A percentile compares a stretch with the other conserved stretches of the same genome.
phyloP scores from a whole-genome alignment of 2,329 filamentous ascomycete species.

The Aaosphaeria arxii region DNA sequence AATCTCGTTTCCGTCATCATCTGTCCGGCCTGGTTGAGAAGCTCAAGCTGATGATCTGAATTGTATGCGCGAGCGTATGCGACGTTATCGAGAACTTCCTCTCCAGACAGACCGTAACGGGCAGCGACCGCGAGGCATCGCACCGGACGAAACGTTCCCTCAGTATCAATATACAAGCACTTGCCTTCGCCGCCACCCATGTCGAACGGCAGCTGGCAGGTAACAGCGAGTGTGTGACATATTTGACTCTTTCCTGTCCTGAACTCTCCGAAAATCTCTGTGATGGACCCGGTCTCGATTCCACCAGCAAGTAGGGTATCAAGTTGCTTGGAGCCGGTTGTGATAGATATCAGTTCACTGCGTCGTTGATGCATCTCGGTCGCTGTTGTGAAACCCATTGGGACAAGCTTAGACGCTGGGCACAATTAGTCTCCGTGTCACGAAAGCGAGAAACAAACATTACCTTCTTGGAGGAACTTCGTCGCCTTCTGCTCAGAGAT shows the following conservation, averaged over 20 bases:
- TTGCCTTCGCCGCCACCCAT: conserved; percentile 99
- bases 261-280: conserved; percentile 97
- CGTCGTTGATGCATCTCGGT: conserved; percentile 98
- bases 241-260: conserved; percentile 98
- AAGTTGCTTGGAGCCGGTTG: conserved; percentile 94
- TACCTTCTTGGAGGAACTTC: conserved; percentile 87
- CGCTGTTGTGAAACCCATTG: conserved; percentile 98
- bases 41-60: conserved; percentile 92
- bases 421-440: not conserved
- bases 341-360: conserved; percentile 96
- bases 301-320: conserved; percentile 93
- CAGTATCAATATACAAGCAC: conserved; percentile 97
- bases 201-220: conserved; percentile 95
- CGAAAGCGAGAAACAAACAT: conserved; percentile 10
- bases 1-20: conserved; percentile 99
- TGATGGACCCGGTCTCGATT: conserved; percentile 95
- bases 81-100: conserved; percentile 97
- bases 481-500: conserved; percentile 96
- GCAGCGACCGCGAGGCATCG: conserved; percentile 89
- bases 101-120: conserved; percentile 88
- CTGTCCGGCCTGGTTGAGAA: conserved; percentile 88
- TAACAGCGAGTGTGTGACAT: conserved; percentile 97
- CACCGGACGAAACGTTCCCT: conserved; percentile 91
- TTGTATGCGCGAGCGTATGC: conserved; percentile 98
- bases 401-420: conserved; percentile 87